Percentiles rank a stretch among this genome's conserved stretches.
Conservation (phyloP, 2,329 filamentous ascomycete species). For the Botrytis cinerea region DNA sequence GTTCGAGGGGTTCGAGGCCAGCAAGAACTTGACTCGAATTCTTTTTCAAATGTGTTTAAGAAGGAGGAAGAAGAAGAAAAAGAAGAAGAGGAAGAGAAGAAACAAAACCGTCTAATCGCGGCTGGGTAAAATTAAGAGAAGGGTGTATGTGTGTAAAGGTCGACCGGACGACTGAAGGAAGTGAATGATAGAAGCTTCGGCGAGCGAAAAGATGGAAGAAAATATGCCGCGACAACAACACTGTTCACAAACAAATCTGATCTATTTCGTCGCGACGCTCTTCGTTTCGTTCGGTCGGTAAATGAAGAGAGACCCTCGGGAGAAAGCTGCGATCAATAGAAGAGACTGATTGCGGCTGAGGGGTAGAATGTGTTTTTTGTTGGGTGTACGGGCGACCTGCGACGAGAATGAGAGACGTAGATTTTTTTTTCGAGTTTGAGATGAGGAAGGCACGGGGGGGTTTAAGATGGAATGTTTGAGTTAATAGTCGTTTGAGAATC, state of each 20-base stretch:
- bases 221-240: neutral
- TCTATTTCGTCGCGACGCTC: neutral
- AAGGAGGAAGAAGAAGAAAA: neutral
- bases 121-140: constrained; percentile 15
- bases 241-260: constrained; percentile 4
- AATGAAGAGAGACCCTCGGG: neutral
- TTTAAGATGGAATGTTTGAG: constrained; percentile 20
- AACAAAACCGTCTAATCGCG: constrained; percentile 1
- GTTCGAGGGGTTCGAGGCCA: constrained; percentile 43
- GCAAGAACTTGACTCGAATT: constrained; percentile 38
- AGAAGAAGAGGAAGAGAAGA: constrained; percentile 1
- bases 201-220: neutral
- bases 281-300: constrained; percentile 8
- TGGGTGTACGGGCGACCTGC: constrained; percentile 23
- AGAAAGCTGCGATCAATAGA: constrained; percentile 1
- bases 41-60: neutral
- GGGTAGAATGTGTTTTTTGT: constrained; percentile 1
- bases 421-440: constrained; percentile 21
- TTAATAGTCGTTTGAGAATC: constrained; percentile 21
- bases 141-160: neutral
- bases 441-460: constrained; percentile 16
- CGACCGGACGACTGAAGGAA: neutral
- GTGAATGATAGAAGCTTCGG: neutral
- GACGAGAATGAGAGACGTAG: constrained; percentile 25
- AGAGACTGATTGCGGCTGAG: neutral